Evolutionary conservation across 2,329 filamentous ascomycete species (phyloP).

Genomic region (Talaromyces amestolkiae): DNA sequence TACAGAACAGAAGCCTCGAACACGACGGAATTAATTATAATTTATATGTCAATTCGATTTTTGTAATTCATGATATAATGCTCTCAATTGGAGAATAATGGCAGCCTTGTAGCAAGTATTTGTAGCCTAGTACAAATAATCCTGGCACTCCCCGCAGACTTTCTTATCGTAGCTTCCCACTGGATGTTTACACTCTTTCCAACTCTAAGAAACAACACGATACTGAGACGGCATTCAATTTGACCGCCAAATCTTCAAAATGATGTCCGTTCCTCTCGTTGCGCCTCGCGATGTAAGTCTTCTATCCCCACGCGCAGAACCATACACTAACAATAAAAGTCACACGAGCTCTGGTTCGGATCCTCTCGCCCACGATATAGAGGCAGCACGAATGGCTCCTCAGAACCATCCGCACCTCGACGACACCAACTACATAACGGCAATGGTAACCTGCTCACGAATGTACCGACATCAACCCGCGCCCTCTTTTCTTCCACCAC

Average conservation of each 20-base stretch:
- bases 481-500: slow-evolving; percentile 45
- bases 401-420: slow-evolving; percentile 26
- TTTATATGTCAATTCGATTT: background rate
- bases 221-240: slow-evolving; percentile 15
- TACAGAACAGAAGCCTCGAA: background rate
- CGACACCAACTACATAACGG: slow-evolving; percentile 15
- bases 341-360: slow-evolving; percentile 71
- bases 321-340: slow-evolving; percentile 46
- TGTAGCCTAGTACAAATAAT: background rate
- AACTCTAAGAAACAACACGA: background rate
- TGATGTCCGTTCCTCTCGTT: slow-evolving; percentile 18
- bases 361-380: slow-evolving; percentile 54
- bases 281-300: slow-evolving; percentile 20
- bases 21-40: background rate
- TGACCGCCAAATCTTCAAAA: slow-evolving; percentile 33
- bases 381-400: slow-evolving; percentile 2
- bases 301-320: background rate
- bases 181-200: background rate
- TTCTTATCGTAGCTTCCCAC: background rate
- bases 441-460: background rate
- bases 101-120: background rate
- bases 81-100: background rate
- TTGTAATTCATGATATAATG: background rate
- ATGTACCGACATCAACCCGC: slow-evolving; percentile 21
- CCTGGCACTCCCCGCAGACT: background rate